Evolutionary conservation across 2,329 filamentous ascomycete genomes (phyloP), one percentile per base, ranked within the genome.

Genomic region (Fusarium lateritium): DNA sequence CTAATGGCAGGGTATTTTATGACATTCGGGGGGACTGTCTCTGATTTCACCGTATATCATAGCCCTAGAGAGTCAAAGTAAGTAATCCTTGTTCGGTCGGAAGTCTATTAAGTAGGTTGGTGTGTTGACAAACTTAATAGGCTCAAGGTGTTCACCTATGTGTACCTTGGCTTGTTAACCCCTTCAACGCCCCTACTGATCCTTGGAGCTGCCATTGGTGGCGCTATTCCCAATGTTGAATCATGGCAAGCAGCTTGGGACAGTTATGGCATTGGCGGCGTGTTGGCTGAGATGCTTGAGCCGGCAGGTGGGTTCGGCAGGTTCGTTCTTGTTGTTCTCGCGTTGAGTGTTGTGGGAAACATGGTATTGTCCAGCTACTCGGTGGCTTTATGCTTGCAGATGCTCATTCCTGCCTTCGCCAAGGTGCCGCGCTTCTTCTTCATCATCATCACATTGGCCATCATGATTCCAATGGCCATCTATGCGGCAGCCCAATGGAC

Each of bases 41-140:
- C 84, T n/a, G 87, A 89, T 68, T 88, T 87, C 62, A 83, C 83
- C n/a, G 84, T 84, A 10, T 89, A 89, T 69, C 84, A 87, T 75
- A 62, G 44, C 31, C 66, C 71, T 8, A 45, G 47, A 31, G 63
- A 49, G 21, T 61, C 66, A 31, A 75, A 71, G 73, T 74, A 49
- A 69, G 71, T 52, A 15, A 6, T 38, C 15, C 9, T 24, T 2
- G 2, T 17, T 15, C 28, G 15, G 10, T 6, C 14, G 19, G 6
- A 36, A 14, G 6, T 5, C 17, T 24, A 10, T 50, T 82, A 84
- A 6, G 74, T 77, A 31, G 11, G 11, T 24, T 17, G 22, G 24
- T 80, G 77, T 8, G 79, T 83, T 54, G 78, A 80, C 74, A 82
- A 19, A 6, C 3, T 14, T 43, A 11, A 63, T 60, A 68, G 73